phyloP scores from a whole-genome alignment of 208 protist species.

The Leptomonas pyrrhocoris region DNA sequence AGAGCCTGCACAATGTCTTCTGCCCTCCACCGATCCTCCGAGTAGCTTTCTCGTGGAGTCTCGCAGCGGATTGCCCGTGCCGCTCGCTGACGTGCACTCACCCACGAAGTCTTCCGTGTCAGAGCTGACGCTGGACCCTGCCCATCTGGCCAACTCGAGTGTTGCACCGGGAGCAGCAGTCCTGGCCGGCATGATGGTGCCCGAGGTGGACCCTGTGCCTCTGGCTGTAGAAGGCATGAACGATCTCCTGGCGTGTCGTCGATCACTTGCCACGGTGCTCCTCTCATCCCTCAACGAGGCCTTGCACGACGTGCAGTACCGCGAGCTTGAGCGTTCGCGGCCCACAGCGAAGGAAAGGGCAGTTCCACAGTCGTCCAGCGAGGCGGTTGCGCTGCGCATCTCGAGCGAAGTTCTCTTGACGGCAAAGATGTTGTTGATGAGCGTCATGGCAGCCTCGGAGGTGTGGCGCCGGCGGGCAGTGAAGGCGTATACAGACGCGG shows the following conservation, averaged over 20 bases:
- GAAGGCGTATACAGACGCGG: not conserved
- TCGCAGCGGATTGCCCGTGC: not conserved
- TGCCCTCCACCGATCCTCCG: too few relatives aligned
- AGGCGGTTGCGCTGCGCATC: slow-evolving; percentile 12
- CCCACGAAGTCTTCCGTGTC: not conserved
- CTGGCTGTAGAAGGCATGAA: slow-evolving; percentile 4
- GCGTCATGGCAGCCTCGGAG: slow-evolving; percentile 44
- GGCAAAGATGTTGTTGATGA: slow-evolving; percentile 55
- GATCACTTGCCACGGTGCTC: slow-evolving; percentile 41
- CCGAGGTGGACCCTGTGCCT: slow-evolving; percentile 14
- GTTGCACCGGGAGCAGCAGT: not conserved
- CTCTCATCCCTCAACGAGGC: slow-evolving; percentile 64
- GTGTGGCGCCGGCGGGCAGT: slow-evolving; percentile 22
- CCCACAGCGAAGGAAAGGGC: not conserved
- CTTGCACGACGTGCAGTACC: slow-evolving; percentile 59
- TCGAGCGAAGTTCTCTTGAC: slow-evolving; percentile 37
- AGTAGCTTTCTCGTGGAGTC: not conserved
- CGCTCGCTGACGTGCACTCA: not conserved
- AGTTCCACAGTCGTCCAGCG: not conserved
- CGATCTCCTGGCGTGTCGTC: slow-evolving; percentile 18
- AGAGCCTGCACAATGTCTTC: too few relatives aligned
- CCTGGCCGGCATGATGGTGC: not conserved
- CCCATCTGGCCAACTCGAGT: not conserved
- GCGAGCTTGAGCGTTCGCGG: slow-evolving; percentile 36
- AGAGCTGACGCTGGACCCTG: not conserved